Conservation (phyloP, 169 alveolate species). For the Prorocentrum cordatum region DNA sequence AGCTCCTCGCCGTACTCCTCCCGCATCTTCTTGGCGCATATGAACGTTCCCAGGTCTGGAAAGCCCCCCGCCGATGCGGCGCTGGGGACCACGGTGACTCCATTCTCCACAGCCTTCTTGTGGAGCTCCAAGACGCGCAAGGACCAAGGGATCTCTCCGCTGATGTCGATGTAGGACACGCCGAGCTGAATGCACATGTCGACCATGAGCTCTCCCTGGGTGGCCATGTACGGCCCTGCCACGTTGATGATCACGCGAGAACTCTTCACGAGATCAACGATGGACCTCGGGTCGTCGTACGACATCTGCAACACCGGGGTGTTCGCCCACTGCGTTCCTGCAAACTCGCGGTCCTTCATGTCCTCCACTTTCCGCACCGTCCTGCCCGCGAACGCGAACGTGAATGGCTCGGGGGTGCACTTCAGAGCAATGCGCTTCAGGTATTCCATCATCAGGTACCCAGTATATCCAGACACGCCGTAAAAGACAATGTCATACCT, state of each 20-base stretch:
- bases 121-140: not conserved
- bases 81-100: constrained; percentile 31
- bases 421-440: constrained; percentile 26
- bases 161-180: constrained; percentile 35
- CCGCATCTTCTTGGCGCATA: constrained; percentile 17
- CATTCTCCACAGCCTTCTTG: not conserved
- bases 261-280: constrained; percentile 21
- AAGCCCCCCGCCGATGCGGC: constrained; percentile 34
- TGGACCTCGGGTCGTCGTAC: constrained; percentile 21
- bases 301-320: constrained; percentile 37
- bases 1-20: constrained; percentile 13
- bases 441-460: constrained; percentile 47
- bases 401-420: constrained; percentile 21
- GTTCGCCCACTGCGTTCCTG: constrained; percentile 19
- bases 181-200: constrained; percentile 40
- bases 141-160: constrained; percentile 60
- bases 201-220: constrained; percentile 50
- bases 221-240: constrained; percentile 54
- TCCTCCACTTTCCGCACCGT: not conserved
- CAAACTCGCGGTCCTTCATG: not conserved
- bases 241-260: constrained; percentile 43
- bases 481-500: constrained; percentile 34
- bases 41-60: constrained; percentile 23
- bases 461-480: constrained; percentile 61
- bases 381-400: constrained; percentile 54